phyloP scores from a whole-genome alignment of 2,329 filamentous ascomycete genomes.

The Venturia aucupariae region DNA sequence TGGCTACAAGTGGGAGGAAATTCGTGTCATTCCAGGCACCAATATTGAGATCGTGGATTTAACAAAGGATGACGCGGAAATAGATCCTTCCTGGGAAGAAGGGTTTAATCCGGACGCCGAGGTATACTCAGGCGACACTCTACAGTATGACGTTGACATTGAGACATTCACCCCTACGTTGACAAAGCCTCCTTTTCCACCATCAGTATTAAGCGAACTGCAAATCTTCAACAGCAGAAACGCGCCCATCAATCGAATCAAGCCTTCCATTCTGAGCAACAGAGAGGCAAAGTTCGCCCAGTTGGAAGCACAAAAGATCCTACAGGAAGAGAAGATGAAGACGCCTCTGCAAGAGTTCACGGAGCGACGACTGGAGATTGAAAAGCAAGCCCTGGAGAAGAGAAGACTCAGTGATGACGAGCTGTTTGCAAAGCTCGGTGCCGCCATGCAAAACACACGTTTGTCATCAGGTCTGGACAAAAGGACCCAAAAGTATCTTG shows the following conservation, averaged over 20 bases:
- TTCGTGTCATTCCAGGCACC: conserved; percentile 59
- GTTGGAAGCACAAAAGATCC: background rate
- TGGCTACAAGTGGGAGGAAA: conserved; percentile 33
- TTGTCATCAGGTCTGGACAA: background rate
- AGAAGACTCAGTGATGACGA: conserved; percentile 2
- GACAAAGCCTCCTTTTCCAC: conserved; percentile 67
- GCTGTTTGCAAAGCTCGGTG: conserved; percentile 1
- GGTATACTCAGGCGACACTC: conserved; percentile 38
- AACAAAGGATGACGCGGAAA: background rate
- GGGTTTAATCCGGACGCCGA: conserved; percentile 28
- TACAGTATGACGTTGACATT: conserved; percentile 64
- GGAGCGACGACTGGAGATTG: background rate
- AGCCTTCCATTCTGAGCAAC: background rate
- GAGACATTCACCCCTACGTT: conserved; percentile 71
- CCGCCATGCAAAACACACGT: background rate
- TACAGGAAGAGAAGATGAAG: conserved; percentile 4
- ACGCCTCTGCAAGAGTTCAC: background rate
- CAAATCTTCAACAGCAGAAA: conserved; percentile 61
- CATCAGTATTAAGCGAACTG: conserved; percentile 72
- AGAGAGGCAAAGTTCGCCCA: background rate
- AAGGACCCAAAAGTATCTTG: background rate
- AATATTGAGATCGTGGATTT: conserved; percentile 24
- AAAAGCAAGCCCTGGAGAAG: conserved; percentile 1
- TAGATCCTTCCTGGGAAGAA: conserved; percentile 40
- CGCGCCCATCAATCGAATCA: background rate